Evolutionary conservation across 768 basidiomycete species (phyloP), one percentile per base, ranked within the genome.

Genomic region (Trametes elegans): DNA sequence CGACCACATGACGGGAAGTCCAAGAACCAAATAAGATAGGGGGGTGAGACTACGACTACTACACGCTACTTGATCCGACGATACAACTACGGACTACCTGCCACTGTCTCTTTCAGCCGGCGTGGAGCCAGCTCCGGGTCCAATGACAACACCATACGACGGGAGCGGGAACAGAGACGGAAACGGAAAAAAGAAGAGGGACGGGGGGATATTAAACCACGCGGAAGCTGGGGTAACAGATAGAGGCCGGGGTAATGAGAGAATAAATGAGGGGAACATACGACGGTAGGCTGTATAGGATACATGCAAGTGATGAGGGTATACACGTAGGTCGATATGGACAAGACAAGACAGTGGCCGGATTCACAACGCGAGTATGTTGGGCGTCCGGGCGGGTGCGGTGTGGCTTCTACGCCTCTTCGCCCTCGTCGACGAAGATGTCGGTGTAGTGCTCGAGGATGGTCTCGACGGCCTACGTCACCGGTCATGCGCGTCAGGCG

Each of bases 361-460:
- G 31, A 9, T 55, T 44, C 29, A 46, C 49, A 29, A 21, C 23
- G 7, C 14, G 36, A 19, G 29, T 29, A 19, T 5, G 26, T 16
- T 26, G 59, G 62, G 60, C 52, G 34, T 42, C 36, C 28, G 65
- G 69, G 67, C 64, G 60, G 59, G 55, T 58, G 40, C 23, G 13
- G 35, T 38, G 23, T 13, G 24, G 16, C 29, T 5, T 28, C 58
- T 59, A 69, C 56, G 64, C 44, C 39, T 61, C 62, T 46, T 88
- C 88, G 59, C 77, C 72, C 68, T 93, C 95, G 63, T 96, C 95
- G 60, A 98, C 88, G 71, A 98, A 98, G 66, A 98, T 98, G 75
- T 97, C 95, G 53, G 82, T 84, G 72, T 93, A 98, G 68, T 95
- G 93, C 64, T 87, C 85, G 62, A 98, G 76, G 65, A 98, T 96